A percentile compares a stretch with the other conserved stretches of the same genome.
These are phyloP conservation scores for Solanum hybrid DNA, from an alignment of 305 asterid genomes.

Conservation along the genomic window DNA sequence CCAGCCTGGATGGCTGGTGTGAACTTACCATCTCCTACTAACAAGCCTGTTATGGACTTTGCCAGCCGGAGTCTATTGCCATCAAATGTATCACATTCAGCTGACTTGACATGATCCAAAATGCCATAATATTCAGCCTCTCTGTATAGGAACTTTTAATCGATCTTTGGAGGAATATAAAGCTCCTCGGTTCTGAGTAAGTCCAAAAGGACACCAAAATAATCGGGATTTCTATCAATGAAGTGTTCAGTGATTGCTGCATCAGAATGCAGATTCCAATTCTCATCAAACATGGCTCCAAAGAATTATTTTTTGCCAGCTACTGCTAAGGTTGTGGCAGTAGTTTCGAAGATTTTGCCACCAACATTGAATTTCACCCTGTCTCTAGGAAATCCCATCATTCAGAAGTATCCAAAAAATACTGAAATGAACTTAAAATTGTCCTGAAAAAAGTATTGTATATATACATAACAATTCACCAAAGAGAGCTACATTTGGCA, in stretches of 20 bases:
- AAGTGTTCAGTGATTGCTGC: slow-evolving; percentile 42
- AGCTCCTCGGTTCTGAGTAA: slow-evolving; percentile 30
- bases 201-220: slow-evolving; percentile 40
- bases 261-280: slow-evolving; percentile 46
- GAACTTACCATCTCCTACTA: neutral
- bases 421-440: neutral
- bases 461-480: neutral
- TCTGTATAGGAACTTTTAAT: neutral
- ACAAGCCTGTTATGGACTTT: neutral
- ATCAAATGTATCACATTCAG: neutral
- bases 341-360: slow-evolving; percentile 61
- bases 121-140: neutral
- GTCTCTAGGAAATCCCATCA: neutral
- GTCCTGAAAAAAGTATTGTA: neutral
- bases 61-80: neutral
- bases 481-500: neutral
- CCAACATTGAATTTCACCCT: slow-evolving; percentile 42
- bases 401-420: neutral
- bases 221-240: slow-evolving; percentile 68
- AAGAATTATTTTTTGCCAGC: slow-evolving; percentile 66
- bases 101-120: neutral
- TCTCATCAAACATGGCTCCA: slow-evolving; percentile 50
- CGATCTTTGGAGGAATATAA: neutral
- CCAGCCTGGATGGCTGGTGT: neutral
- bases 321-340: slow-evolving; percentile 62